Conservation (phyloP, 1,284 basidiomycete species). For the Pseudozyma hubeiensis region DNA sequence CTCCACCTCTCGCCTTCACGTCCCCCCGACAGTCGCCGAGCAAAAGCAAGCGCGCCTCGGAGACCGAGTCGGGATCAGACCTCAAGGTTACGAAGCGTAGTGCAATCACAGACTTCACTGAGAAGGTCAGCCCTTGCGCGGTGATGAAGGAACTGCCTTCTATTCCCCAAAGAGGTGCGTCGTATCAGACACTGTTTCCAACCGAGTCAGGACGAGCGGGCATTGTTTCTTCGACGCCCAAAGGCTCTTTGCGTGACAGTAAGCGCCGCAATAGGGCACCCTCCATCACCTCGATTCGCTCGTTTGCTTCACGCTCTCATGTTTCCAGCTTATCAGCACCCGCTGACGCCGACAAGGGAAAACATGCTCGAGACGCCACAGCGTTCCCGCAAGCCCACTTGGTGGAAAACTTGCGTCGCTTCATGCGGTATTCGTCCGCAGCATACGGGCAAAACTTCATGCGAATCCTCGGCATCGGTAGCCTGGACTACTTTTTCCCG, state of each 20-base stretch:
- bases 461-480: slow-evolving; percentile 71
- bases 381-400: slow-evolving; percentile 70
- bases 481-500: slow-evolving; percentile 71
- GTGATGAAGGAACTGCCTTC: slow-evolving; percentile 29
- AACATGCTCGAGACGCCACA: slow-evolving; percentile 18
- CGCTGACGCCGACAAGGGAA: slow-evolving; percentile 23
- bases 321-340: slow-evolving; percentile 33
- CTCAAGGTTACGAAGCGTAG: slow-evolving; percentile 17
- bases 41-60: slow-evolving; percentile 17
- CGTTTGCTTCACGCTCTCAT: slow-evolving; percentile 53
- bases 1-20: not conserved
- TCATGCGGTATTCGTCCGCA: slow-evolving; percentile 70
- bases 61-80: not conserved
- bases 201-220: slow-evolving; percentile 6
- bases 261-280: slow-evolving; percentile 46
- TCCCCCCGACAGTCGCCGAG: slow-evolving; percentile 11
- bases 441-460: slow-evolving; percentile 69
- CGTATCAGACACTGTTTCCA: slow-evolving; percentile 15
- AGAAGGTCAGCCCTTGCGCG: slow-evolving; percentile 8
- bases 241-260: slow-evolving; percentile 30
- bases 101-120: not conserved
- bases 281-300: slow-evolving; percentile 57
- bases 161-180: slow-evolving; percentile 36
- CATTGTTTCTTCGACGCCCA: slow-evolving; percentile 16
- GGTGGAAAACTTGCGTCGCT: slow-evolving; percentile 71